Conservation (phyloP, 2,329 filamentous ascomycete species). For the Ophiostoma ulmi region DNA sequence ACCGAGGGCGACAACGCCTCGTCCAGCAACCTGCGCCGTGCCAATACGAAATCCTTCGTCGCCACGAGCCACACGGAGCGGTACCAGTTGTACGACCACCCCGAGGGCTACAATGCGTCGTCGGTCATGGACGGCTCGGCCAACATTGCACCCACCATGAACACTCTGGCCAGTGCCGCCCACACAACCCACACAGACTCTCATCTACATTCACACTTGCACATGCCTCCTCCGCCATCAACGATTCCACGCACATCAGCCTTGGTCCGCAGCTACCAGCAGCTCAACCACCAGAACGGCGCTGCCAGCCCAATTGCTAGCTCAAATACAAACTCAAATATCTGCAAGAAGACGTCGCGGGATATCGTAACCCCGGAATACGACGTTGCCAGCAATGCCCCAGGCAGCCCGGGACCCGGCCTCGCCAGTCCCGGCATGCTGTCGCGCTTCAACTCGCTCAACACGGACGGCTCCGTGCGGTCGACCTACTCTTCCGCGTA, state of each 20-base stretch:
- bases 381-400: conserved; percentile 15
- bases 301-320: conserved; percentile 3
- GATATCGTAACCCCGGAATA: conserved; percentile 23
- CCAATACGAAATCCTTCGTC: conserved; percentile 24
- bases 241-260: conserved; percentile 26
- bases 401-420: background rate
- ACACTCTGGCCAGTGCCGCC: background rate
- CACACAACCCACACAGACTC: background rate
- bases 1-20: conserved; percentile 18
- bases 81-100: conserved; percentile 21
- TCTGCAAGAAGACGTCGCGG: conserved; percentile 19
- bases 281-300: background rate
- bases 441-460: conserved; percentile 27
- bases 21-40: conserved; percentile 16
- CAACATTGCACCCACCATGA: background rate
- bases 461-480: conserved; percentile 22
- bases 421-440: conserved; percentile 22
- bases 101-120: conserved; percentile 16
- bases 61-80: conserved; percentile 18
- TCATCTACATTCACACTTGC: background rate
- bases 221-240: conserved; percentile 9
- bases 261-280: conserved; percentile 27
- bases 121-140: background rate
- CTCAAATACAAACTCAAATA: background rate
- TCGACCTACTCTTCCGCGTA: background rate